Evolutionary conservation across 352 stramenopile species (phyloP).

Genomic region (Globisporangium emineosum): DNA sequence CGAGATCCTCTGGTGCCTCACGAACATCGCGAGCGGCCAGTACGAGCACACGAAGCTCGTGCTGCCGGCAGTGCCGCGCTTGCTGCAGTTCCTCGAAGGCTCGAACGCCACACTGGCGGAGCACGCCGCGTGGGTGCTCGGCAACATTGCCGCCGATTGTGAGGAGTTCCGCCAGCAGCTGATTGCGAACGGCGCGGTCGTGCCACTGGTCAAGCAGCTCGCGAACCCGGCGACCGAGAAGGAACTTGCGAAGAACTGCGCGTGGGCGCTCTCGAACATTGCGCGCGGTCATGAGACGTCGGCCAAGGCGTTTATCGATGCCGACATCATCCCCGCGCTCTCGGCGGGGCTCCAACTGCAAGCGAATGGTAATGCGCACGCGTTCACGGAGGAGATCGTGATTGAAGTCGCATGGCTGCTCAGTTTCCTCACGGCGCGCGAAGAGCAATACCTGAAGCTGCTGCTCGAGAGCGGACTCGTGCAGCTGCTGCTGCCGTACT

Average conservation of each 20-base stretch:
- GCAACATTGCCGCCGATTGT: slow-evolving; percentile 85
- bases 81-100: slow-evolving; percentile 69
- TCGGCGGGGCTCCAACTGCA: slow-evolving; percentile 27
- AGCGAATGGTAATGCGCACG: slow-evolving; percentile 19
- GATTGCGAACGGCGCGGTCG: slow-evolving; percentile 55
- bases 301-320: slow-evolving; percentile 74
- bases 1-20: slow-evolving; percentile 82
- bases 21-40: slow-evolving; percentile 78
- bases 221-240: slow-evolving; percentile 20
- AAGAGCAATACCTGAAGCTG: slow-evolving; percentile 63
- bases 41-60: slow-evolving; percentile 84
- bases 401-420: slow-evolving; percentile 85
- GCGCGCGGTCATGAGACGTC: slow-evolving; percentile 73
- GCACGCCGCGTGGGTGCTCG: slow-evolving; percentile 76
- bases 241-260: slow-evolving; percentile 48
- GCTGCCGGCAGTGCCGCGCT: slow-evolving; percentile 63
- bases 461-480: slow-evolving; percentile 62
- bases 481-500: slow-evolving; percentile 52
- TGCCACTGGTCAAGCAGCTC: slow-evolving; percentile 50
- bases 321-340: slow-evolving; percentile 53
- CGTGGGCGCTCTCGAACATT: slow-evolving; percentile 83
- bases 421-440: slow-evolving; percentile 82
- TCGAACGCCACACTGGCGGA: slow-evolving; percentile 60
- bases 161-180: slow-evolving; percentile 83
- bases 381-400: slow-evolving; percentile 50